Base-by-base conservation (phyloP, 148 eudicot species). In the Persicaria maculosa region DNA sequence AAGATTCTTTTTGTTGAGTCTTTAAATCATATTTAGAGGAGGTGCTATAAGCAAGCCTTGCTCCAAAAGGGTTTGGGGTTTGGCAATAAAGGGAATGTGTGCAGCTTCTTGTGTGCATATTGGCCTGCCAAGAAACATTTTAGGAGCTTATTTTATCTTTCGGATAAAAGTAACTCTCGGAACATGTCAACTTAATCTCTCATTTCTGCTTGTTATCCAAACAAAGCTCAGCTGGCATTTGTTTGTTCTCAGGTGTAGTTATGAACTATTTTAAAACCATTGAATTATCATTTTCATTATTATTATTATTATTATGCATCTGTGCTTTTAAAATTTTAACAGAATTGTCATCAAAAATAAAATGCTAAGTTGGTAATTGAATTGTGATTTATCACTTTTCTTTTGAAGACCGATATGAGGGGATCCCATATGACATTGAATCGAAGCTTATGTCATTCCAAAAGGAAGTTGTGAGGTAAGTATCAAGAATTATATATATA, bases 391-490 rank as follows among this genome's bases (percentile, higher is more conserved):
- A 71, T 47, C 2, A 44, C 72, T 19, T 31, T 75, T 58, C 74
- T 73, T 77, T 74, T 47, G 71, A 85, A 94, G 97, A 87, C 81
- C 80, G 83, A 72, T 95, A 95, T 86, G 88, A 81, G 74, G 78
- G 78, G 79, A 95, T 95, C 65, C 98, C 98, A 20, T 71, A 58
- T 77, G 53, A 61, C 58, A 71, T 95, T 77, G 97, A 95, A 74
- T 75, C 92, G 73, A 86, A 83, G 81, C 97, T 95, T 74, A 74
- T 95, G 74, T 89, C 97, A 74, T 95, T 95, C 81, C 98, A 95
- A 81, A 89, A 91, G 72, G 98, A 95, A 40, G 98, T 97, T 73
- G 86, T 95, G 81, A 94, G 97, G 98, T 91, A 83, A 67, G 83
- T 46, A 65, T 43, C 4, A 14, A 65, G 70, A 40, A 65, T 36